Conservation (phyloP, 2,329 filamentous ascomycete genomes). For the Teratosphaeria destructans region DNA sequence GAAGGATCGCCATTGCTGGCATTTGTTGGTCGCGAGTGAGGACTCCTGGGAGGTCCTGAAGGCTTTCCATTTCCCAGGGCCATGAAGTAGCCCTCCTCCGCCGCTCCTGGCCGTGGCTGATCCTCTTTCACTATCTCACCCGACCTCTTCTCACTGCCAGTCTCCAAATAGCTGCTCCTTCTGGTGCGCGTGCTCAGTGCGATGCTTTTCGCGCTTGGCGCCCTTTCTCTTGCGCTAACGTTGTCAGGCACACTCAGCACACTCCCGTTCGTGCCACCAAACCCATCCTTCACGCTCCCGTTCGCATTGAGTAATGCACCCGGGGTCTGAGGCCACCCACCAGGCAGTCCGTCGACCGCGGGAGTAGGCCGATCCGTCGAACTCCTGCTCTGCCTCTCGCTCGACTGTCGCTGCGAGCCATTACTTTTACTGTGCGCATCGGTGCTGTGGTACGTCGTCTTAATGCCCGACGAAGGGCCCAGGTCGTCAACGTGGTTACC, state of each 20-base stretch:
- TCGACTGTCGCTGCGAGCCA: slow-evolving; percentile 1
- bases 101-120: slow-evolving; percentile 15
- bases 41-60: slow-evolving; percentile 23
- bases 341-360: slow-evolving; percentile 14
- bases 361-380: slow-evolving; percentile 9
- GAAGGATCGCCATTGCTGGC: slow-evolving; percentile 10
- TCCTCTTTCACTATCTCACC: slow-evolving; percentile 19
- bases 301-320: slow-evolving; percentile 14
- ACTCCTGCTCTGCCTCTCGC: slow-evolving; percentile 1
- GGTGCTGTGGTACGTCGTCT: slow-evolving; percentile 16
- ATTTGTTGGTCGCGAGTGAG: slow-evolving; percentile 10
- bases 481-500: neutral
- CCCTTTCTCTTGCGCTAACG: slow-evolving; percentile 13
- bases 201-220: slow-evolving; percentile 18
- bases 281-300: slow-evolving; percentile 29
- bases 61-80: slow-evolving; percentile 28
- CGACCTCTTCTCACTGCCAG: slow-evolving; percentile 21
- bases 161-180: slow-evolving; percentile 16
- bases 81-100: slow-evolving; percentile 40
- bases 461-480: slow-evolving; percentile 24
- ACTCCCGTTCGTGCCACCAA: slow-evolving; percentile 21
- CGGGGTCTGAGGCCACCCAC: slow-evolving; percentile 19
- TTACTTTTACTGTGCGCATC: slow-evolving; percentile 3
- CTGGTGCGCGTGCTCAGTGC: slow-evolving; percentile 28
- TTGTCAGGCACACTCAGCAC: slow-evolving; percentile 16